A percentile compares a stretch with the other conserved stretches of the same genome.
Evolutionary conservation across 495 filamentous ascomycete genomes (phyloP).

Genomic region (Penicillium cataractarum): DNA sequence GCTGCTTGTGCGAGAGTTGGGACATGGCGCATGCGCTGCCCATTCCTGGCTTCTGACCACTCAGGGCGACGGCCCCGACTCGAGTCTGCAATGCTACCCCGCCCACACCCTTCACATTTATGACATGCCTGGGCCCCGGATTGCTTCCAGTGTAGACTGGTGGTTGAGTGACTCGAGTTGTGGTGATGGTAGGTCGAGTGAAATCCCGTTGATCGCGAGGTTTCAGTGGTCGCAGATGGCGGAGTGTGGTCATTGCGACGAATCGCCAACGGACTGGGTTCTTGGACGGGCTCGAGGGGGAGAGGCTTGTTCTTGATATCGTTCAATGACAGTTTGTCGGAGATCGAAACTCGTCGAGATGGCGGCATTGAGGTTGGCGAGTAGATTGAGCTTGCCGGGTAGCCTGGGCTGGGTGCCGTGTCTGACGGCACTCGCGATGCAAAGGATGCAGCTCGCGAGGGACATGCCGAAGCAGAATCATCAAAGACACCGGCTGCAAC

Average conservation of each 20-base stretch:
- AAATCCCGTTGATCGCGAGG: background rate
- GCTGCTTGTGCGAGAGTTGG: slow-evolving; percentile 38
- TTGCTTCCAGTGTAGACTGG: background rate
- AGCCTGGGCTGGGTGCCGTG: background rate
- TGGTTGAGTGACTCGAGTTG: background rate
- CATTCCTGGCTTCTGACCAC: slow-evolving; percentile 8
- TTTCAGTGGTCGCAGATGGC: slow-evolving; percentile 1
- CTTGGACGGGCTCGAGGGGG: slow-evolving; percentile 45
- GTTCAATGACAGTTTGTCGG: slow-evolving; percentile 24
- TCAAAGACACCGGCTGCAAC: slow-evolving; percentile 49
- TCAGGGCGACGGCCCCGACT: slow-evolving; percentile 2
- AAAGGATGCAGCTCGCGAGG: slow-evolving; percentile 7
- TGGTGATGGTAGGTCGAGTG: background rate
- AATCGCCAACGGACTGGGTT: slow-evolving; percentile 36
- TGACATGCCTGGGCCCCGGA: slow-evolving; percentile 5
- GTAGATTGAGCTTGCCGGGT: background rate
- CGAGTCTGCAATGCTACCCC: background rate
- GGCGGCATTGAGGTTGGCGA: background rate
- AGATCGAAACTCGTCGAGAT: slow-evolving; percentile 9
- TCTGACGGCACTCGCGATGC: background rate
- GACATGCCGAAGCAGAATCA: slow-evolving; percentile 22
- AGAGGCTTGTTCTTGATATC: slow-evolving; percentile 51
- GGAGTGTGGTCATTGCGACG: slow-evolving; percentile 18
- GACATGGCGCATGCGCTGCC: slow-evolving; percentile 18
- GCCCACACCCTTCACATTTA: background rate